A percentile compares a stretch with the other conserved stretches of the same genome.
These are phyloP conservation scores for Hirschioporus abietinus DNA, from an alignment of 768 basidiomycete species.

Conservation along the genomic window DNA sequence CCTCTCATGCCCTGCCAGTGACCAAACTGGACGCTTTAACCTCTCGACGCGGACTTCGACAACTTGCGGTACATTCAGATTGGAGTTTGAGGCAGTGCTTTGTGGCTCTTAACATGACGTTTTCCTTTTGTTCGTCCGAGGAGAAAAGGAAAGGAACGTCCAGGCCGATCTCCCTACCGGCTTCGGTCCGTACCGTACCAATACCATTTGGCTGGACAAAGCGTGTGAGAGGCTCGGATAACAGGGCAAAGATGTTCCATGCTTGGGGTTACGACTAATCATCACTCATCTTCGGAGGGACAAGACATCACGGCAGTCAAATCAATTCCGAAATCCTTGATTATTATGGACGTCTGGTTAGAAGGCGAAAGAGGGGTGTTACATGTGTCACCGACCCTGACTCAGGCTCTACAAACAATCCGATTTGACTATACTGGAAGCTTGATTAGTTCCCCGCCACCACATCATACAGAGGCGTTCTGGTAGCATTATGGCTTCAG, in stretches of 20 bases:
- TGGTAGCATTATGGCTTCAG: background rate
- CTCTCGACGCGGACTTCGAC: background rate
- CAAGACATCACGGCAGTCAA: background rate
- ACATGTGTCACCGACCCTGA: background rate
- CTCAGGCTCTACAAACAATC: background rate
- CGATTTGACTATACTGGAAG: constrained; percentile 1
- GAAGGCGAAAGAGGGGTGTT: background rate
- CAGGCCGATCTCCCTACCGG: background rate
- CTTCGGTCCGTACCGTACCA: background rate
- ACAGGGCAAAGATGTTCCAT: background rate
- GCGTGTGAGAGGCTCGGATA: background rate
- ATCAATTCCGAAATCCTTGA: background rate
- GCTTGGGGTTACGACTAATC: background rate
- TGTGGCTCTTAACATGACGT: background rate
- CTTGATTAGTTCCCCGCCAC: background rate
- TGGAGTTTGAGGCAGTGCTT: background rate
- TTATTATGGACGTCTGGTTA: background rate
- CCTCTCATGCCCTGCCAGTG: too few species aligned
- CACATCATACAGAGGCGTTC: background rate
- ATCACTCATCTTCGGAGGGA: background rate
- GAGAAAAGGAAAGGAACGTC: background rate
- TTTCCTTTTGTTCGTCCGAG: background rate
- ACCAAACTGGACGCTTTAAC: background rate
- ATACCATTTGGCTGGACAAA: background rate
- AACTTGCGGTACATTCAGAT: background rate